Percentiles rank a stretch among this genome's conserved stretches.
Conservation (phyloP, 768 basidiomycete species). For the Amanita fuliginea region DNA sequence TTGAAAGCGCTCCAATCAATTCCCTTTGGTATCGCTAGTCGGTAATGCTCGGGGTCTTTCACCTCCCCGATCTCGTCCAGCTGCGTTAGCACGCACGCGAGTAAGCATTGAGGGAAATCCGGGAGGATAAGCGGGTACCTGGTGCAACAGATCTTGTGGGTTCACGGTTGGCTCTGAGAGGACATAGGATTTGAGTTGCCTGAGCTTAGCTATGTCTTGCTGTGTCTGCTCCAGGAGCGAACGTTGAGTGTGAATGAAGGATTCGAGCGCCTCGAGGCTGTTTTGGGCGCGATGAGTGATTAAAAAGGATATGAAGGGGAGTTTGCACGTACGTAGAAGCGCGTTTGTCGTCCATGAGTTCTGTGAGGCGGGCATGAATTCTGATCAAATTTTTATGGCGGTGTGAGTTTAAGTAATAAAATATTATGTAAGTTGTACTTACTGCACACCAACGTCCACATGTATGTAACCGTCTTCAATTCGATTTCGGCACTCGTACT, state of each 20-base stretch:
- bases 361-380: background rate
- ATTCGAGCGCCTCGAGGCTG: slow-evolving; percentile 56
- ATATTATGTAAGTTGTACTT: too few relatives aligned
- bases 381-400: too few relatives aligned
- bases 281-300: background rate
- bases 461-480: too few relatives aligned
- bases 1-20: slow-evolving; percentile 57
- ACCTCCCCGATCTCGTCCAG: slow-evolving; percentile 25
- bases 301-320: background rate
- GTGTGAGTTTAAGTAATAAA: too few relatives aligned
- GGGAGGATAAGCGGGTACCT: background rate
- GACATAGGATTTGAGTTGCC: slow-evolving; percentile 29
- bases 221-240: slow-evolving; percentile 47
- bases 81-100: slow-evolving; percentile 3
- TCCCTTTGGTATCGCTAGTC: slow-evolving; percentile 30
- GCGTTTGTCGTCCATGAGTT: slow-evolving; percentile 25
- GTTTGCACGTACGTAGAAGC: slow-evolving; percentile 25
- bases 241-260: slow-evolving; percentile 53
- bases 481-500: background rate
- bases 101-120: background rate
- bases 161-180: slow-evolving; percentile 14
- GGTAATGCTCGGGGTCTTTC: slow-evolving; percentile 33
- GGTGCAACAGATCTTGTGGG: slow-evolving; percentile 20
- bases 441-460: too few relatives aligned
- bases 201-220: slow-evolving; percentile 49